Evolutionary conservation across 2,329 filamentous ascomycete species (phyloP).

Genomic region (Stemphylium beticola): DNA sequence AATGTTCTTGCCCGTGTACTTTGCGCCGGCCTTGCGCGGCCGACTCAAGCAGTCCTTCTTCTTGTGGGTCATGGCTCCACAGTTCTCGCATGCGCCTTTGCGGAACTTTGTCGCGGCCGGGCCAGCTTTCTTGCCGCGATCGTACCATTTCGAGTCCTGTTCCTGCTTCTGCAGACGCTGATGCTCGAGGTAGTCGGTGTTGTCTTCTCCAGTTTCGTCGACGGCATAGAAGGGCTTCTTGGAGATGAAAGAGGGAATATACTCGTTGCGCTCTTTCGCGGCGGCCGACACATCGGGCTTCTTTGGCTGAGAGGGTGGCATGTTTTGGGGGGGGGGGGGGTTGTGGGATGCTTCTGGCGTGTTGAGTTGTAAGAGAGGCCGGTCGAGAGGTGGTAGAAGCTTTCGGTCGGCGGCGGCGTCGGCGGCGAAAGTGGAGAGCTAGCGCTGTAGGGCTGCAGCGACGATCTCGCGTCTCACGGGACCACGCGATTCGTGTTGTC

Average conservation of each 20-base stretch:
- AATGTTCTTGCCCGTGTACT: constrained; percentile 91
- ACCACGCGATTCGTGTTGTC: constrained; percentile 24
- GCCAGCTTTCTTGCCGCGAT: constrained; percentile 81
- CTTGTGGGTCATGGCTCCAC: constrained; percentile 95
- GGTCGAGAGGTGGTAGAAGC: constrained; percentile 6
- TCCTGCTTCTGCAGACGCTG: constrained; percentile 80
- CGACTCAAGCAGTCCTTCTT: constrained; percentile 90
- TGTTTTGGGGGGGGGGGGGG: constrained; percentile 37
- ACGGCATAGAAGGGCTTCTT: constrained; percentile 97
- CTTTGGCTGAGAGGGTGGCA: constrained; percentile 55
- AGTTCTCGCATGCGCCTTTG: constrained; percentile 98
- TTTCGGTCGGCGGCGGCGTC: constrained; percentile 15
- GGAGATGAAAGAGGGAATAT: constrained; percentile 97
- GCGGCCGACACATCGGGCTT: constrained; percentile 61
- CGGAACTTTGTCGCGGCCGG: constrained; percentile 95
- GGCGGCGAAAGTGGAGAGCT: constrained; percentile 27
- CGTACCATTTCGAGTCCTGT: constrained; percentile 85
- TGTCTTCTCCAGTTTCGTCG: constrained; percentile 70
- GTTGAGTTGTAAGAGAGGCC: not conserved
- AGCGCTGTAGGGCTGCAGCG: constrained; percentile 41
- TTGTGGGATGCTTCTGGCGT: constrained; percentile 1
- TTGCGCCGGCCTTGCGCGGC: constrained; percentile 86
- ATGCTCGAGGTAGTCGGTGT: constrained; percentile 91
- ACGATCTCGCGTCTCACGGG: constrained; percentile 26
- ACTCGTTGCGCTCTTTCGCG: constrained; percentile 91